Conservation (phyloP, 352 stramenopile species). For the Phytophthora brassicae region DNA sequence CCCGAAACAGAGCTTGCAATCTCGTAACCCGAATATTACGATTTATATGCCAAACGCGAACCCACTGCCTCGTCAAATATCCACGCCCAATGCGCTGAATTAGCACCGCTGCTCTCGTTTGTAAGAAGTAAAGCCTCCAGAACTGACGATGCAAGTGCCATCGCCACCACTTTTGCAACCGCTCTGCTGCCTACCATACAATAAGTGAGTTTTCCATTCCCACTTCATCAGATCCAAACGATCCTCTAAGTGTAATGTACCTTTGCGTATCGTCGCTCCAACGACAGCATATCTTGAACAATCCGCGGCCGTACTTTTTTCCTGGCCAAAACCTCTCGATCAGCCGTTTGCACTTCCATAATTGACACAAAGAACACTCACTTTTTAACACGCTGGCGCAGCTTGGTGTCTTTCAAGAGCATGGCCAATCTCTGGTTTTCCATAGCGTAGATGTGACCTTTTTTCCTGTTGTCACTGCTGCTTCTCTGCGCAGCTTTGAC, state of each 20-base stretch:
- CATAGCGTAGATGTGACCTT: constrained; percentile 49
- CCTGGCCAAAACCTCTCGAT: constrained; percentile 15
- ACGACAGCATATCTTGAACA: constrained; percentile 69
- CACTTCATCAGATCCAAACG: neutral
- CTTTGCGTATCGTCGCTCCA: constrained; percentile 56
- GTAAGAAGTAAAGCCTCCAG: constrained; percentile 46
- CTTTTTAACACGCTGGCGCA: constrained; percentile 45
- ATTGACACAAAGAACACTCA: constrained; percentile 9
- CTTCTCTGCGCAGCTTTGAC: constrained; percentile 1
- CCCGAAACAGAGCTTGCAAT: constrained; percentile 65
- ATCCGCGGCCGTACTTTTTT: constrained; percentile 57
- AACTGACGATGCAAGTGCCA: constrained; percentile 39
- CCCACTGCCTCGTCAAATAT: constrained; percentile 47
- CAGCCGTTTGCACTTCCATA: neutral
- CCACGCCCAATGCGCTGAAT: constrained; percentile 63
- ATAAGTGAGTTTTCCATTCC: neutral
- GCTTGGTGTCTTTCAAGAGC: constrained; percentile 46
- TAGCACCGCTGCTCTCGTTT: constrained; percentile 41
- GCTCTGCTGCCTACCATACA: constrained; percentile 34
- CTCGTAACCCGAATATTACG: constrained; percentile 46
- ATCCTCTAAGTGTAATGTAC: constrained; percentile 14
- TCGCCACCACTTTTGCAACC: constrained; percentile 67
- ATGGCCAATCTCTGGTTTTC: constrained; percentile 63
- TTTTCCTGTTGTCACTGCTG: constrained; percentile 36
- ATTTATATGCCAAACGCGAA: constrained; percentile 60